Conservation (phyloP, 768 basidiomycete genomes). For the Tricholoma furcatifolium region DNA sequence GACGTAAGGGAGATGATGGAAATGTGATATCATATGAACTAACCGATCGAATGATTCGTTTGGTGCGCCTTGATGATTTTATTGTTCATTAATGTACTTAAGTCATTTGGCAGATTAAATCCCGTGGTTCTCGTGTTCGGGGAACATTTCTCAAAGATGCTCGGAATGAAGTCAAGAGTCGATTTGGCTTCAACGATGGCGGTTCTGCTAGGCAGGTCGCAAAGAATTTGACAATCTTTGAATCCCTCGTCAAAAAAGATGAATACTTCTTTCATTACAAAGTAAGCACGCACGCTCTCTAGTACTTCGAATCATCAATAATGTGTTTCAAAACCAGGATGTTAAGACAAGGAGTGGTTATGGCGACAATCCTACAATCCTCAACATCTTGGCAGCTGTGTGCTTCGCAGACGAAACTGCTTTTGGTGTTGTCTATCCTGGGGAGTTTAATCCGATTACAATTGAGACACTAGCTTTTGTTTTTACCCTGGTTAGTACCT, state of each 20-base stretch:
- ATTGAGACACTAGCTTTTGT: slow-evolving; percentile 11
- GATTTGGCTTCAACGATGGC: not conserved
- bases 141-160: not conserved
- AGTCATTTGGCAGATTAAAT: slow-evolving; percentile 1
- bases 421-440: too few species aligned
- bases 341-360: not conserved
- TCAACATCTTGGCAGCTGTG: not conserved
- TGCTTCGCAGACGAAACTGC: slow-evolving; percentile 1
- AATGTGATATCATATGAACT: not conserved
- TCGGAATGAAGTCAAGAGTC: not conserved
- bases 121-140: not conserved
- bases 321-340: too few species aligned
- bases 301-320: too few species aligned
- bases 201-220: not conserved
- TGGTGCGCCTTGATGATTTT: not conserved
- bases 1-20: not conserved
- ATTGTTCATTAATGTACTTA: not conserved
- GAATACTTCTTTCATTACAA: slow-evolving; percentile 6
- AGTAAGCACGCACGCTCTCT: too few species aligned
- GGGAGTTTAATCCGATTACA: not conserved
- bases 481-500: slow-evolving; percentile 1
- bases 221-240: not conserved
- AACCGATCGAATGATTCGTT: not conserved
- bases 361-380: slow-evolving; percentile 5
- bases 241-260: not conserved